Evolutionary conservation across 2,329 filamentous ascomycete genomes (phyloP).

Genomic region (Colletotrichum siamense): DNA sequence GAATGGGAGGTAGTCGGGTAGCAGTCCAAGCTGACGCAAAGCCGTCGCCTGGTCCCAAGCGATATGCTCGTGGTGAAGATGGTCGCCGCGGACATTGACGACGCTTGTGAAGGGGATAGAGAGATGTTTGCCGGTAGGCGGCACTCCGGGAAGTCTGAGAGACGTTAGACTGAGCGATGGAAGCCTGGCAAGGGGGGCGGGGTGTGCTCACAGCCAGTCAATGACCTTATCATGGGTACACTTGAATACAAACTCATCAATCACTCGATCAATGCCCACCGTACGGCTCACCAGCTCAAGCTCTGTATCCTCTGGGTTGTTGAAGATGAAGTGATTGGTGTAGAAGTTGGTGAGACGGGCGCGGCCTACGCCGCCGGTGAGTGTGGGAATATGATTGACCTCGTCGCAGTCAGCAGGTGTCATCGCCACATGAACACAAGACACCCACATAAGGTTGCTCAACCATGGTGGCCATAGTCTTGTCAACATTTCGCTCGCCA

Average conservation of each 20-base stretch:
- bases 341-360: constrained; percentile 70
- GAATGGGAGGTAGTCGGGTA: constrained; percentile 66
- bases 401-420: neutral
- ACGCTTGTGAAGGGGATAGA: constrained; percentile 67
- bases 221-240: constrained; percentile 68
- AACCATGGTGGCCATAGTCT: constrained; percentile 85
- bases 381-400: constrained; percentile 31
- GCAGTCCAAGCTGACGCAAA: constrained; percentile 61
- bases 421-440: neutral
- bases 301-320: constrained; percentile 70
- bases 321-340: constrained; percentile 75
- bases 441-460: constrained; percentile 74
- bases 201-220: constrained; percentile 68
- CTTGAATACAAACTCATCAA: constrained; percentile 73
- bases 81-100: constrained; percentile 68
- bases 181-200: neutral
- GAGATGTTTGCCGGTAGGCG: constrained; percentile 57
- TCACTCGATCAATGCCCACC: constrained; percentile 72
- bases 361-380: constrained; percentile 74
- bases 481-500: constrained; percentile 68
- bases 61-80: constrained; percentile 71
- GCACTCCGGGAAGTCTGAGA: constrained; percentile 55
- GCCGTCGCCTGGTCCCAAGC: constrained; percentile 72
- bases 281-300: constrained; percentile 76
- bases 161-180: neutral